A percentile compares a stretch with the other conserved stretches of the same genome.
phyloP scores from a whole-genome alignment of 495 filamentous ascomycete species.

The Xylaria bambusicola region DNA sequence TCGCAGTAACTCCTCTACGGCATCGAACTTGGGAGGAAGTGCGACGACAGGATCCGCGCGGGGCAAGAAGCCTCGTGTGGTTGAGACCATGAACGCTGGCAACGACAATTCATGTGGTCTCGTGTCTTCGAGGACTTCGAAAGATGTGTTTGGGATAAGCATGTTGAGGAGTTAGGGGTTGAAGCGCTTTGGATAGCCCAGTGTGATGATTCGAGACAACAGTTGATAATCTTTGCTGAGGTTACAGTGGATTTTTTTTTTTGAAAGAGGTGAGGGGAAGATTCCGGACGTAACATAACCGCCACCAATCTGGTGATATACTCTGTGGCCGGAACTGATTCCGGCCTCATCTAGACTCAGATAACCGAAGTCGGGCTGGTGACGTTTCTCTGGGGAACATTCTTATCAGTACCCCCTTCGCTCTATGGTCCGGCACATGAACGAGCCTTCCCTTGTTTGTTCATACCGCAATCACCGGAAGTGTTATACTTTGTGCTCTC shows the following conservation, averaged over 20 bases:
- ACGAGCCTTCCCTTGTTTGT: not conserved
- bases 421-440: not conserved
- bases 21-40: conserved; percentile 68
- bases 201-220: not conserved
- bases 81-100: conserved; percentile 87
- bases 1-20: conserved; percentile 67
- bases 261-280: conserved; percentile 11
- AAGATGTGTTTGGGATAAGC: conserved; percentile 33
- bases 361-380: conserved; percentile 2
- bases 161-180: conserved; percentile 18
- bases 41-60: conserved; percentile 60
- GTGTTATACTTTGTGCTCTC: too few species aligned
- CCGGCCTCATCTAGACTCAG: conserved; percentile 27
- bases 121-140: conserved; percentile 43
- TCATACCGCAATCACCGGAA: too few species aligned
- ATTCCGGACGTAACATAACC: not conserved
- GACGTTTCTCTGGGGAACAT: not conserved
- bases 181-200: not conserved
- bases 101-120: conserved; percentile 50
- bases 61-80: conserved; percentile 76
- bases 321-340: conserved; percentile 35
- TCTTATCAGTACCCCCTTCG: not conserved
- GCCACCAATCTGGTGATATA: conserved; percentile 29
- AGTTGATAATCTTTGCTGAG: not conserved
- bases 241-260: not conserved